Percentiles rank a stretch among this genome's conserved stretches.
phyloP scores from a whole-genome alignment of 257 asterid species.

The Plantago major region DNA sequence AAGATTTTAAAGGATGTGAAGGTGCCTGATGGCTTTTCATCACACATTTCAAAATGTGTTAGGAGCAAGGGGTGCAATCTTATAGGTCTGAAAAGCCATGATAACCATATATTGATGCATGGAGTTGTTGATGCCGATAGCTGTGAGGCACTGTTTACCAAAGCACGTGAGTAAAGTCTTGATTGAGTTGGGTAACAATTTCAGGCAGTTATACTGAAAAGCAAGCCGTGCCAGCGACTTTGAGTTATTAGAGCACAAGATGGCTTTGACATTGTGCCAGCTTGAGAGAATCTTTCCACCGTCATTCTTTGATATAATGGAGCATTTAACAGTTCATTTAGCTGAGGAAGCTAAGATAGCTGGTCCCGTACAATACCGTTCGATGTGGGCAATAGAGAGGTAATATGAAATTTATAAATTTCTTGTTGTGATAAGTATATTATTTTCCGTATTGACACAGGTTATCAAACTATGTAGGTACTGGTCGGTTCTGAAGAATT shows the following conservation, averaged over 20 bases:
- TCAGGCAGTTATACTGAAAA: conserved; percentile 1
- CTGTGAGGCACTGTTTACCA: not conserved
- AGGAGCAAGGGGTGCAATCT: not conserved
- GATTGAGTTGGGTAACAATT: not conserved
- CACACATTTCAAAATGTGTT: not conserved
- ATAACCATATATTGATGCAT: not conserved
- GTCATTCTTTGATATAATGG: not conserved
- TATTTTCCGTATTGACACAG: too few relatives aligned
- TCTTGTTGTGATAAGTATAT: too few relatives aligned
- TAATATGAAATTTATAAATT: not conserved
- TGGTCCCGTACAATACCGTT: not conserved
- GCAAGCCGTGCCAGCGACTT: not conserved
- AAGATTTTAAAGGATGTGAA: not conserved
- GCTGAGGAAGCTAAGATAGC: not conserved
- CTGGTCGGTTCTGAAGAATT: too few relatives aligned
- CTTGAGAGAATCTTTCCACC: not conserved
- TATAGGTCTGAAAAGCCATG: not conserved
- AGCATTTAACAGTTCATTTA: not conserved
- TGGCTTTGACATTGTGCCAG: not conserved
- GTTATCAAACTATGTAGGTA: too few relatives aligned
- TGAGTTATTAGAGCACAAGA: not conserved
- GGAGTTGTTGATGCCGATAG: not conserved
- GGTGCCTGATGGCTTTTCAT: not conserved
- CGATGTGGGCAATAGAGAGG: not conserved
- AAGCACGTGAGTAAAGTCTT: not conserved